These are phyloP conservation scores for Hansenula lynferdii DNA, from an alignment of 1,139 yeast species.

Conservation along the genomic window DNA sequence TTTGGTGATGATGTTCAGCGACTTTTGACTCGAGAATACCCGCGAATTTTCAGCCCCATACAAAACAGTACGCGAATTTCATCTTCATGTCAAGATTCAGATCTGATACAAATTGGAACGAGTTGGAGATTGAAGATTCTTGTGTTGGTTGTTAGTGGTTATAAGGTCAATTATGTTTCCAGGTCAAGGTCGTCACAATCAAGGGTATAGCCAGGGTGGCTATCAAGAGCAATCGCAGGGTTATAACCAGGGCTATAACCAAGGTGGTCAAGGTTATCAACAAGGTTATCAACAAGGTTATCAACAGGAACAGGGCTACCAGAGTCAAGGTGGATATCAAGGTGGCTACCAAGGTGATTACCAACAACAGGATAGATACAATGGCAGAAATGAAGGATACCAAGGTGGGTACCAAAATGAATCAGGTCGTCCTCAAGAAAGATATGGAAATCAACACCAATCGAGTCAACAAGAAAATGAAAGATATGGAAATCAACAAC, in stretches of 20 bases:
- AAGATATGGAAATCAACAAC: slow-evolving; percentile 1
- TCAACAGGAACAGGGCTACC: slow-evolving; percentile 27
- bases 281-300: slow-evolving; percentile 15
- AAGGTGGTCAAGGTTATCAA: not conserved
- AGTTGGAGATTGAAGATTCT: too few relatives aligned
- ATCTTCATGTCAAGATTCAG: not conserved
- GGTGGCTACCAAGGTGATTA: not conserved
- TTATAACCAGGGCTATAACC: slow-evolving; percentile 3
- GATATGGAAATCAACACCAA: not conserved
- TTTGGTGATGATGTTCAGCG: not conserved
- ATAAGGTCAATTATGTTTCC: slow-evolving; percentile 19
- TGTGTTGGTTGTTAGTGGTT: too few relatives aligned
- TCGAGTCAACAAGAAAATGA: not conserved
- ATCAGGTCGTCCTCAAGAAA: too few relatives aligned
- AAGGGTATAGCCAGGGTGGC: slow-evolving; percentile 1
- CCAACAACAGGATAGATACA: not conserved
- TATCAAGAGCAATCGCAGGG: slow-evolving; percentile 3
- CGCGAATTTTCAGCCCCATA: too few relatives aligned
- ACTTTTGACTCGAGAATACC: too few relatives aligned
- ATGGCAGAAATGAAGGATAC: too few relatives aligned
- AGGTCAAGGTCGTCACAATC: slow-evolving; percentile 10
- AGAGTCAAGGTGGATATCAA: slow-evolving; percentile 6
- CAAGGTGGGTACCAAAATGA: not conserved
- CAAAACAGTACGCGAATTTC: too few relatives aligned
- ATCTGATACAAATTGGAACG: too few relatives aligned